Conservation (phyloP, 2,329 filamentous ascomycete species). For the Diaporthe australafricana region DNA sequence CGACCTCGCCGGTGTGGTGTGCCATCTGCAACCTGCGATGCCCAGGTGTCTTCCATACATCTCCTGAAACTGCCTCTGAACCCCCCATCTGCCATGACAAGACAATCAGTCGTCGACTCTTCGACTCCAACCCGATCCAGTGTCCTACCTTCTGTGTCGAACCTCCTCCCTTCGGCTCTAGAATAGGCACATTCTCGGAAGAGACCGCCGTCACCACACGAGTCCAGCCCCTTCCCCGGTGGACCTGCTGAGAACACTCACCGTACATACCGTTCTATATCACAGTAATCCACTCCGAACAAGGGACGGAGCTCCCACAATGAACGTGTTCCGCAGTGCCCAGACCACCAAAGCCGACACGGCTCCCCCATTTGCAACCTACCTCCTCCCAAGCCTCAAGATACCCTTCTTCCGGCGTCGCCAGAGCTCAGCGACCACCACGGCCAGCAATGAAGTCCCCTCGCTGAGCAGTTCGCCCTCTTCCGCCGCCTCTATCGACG, state of each 20-base stretch:
- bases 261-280: neutral
- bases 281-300: neutral
- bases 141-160: constrained; percentile 12
- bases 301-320: constrained; percentile 5
- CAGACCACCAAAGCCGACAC: neutral
- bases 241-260: neutral
- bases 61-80: constrained; percentile 14
- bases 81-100: constrained; percentile 6
- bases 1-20: constrained; percentile 4
- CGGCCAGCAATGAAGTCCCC: constrained; percentile 42
- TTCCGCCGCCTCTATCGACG: constrained; percentile 38
- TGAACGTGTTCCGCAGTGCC: constrained; percentile 27
- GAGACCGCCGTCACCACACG: neutral
- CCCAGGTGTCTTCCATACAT: neutral
- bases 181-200: constrained; percentile 24
- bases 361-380: constrained; percentile 57
- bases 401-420: constrained; percentile 60
- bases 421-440: constrained; percentile 43
- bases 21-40: neutral
- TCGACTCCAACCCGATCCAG: constrained; percentile 22
- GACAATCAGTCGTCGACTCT: neutral
- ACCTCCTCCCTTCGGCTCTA: constrained; percentile 11
- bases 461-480: constrained; percentile 41
- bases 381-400: constrained; percentile 63
- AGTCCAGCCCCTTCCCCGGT: too few relatives aligned